phyloP scores from a whole-genome alignment of 805 yeast species.

The Clavispora vitiphila region DNA sequence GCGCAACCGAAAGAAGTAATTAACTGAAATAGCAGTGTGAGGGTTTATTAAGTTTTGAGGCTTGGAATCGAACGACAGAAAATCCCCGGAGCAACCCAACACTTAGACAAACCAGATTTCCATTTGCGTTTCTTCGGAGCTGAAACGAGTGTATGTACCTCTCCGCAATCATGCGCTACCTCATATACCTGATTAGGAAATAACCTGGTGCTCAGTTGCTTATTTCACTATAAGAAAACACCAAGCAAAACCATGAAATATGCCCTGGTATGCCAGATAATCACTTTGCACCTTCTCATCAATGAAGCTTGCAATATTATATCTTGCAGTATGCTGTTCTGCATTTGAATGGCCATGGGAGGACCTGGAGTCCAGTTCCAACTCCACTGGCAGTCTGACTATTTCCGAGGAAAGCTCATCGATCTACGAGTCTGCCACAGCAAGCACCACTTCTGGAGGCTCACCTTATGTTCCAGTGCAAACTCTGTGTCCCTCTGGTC shows the following conservation, averaged over 20 bases:
- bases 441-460: slow-evolving; percentile 1
- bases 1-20: too few relatives aligned
- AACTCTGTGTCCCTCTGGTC: slow-evolving; percentile 24
- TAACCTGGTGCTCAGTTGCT: too few relatives aligned
- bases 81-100: too few relatives aligned
- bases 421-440: neutral
- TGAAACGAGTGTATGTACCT: neutral
- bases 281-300: neutral
- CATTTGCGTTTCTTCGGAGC: too few relatives aligned
- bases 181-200: neutral
- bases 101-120: too few relatives aligned
- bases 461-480: slow-evolving; percentile 27
- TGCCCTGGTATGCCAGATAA: neutral
- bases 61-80: too few relatives aligned
- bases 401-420: neutral
- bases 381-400: neutral
- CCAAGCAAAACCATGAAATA: neutral
- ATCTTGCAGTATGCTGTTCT: neutral
- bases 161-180: neutral
- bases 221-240: neutral
- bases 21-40: too few relatives aligned
- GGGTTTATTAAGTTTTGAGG: too few relatives aligned
- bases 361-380: slow-evolving; percentile 5
- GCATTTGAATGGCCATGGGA: slow-evolving; percentile 23
- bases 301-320: neutral